Conservation (phyloP, 2,329 filamentous ascomycete genomes). For the Lomentospora prolificans region DNA sequence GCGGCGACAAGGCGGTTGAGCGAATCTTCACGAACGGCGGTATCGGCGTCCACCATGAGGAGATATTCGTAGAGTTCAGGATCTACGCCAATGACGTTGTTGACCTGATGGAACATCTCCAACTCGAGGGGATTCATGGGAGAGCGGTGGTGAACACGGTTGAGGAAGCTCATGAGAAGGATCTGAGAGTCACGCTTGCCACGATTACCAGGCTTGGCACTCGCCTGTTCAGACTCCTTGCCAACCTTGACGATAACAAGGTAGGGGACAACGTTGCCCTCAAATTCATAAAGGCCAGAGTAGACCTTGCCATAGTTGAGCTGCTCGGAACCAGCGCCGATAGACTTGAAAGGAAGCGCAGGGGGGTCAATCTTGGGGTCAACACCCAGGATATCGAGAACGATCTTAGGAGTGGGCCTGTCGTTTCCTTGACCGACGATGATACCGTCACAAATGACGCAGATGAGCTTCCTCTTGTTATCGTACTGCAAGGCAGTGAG, state of each 20-base stretch:
- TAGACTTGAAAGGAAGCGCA: conserved; percentile 85
- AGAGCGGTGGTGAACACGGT: conserved; percentile 87
- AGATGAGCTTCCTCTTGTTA: conserved; percentile 96
- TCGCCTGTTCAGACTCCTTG: conserved; percentile 86
- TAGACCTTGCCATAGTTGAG: conserved; percentile 99
- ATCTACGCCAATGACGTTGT: conserved; percentile 97
- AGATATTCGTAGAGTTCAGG: conserved; percentile 96
- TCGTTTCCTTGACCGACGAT: conserved; percentile 95
- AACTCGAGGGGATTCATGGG: conserved; percentile 94
- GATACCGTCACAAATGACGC: conserved; percentile 93
- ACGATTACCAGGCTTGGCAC: conserved; percentile 91
- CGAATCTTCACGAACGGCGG: conserved; percentile 82
- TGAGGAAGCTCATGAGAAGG: conserved; percentile 91
- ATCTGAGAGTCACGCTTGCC: conserved; percentile 98
- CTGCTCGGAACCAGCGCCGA: conserved; percentile 80
- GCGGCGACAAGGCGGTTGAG: conserved; percentile 86
- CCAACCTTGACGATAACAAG: conserved; percentile 94
- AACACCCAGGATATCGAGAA: conserved; percentile 92
- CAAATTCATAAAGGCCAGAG: conserved; percentile 92
- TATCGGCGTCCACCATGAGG: conserved; percentile 97
- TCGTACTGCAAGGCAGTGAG: conserved; percentile 92
- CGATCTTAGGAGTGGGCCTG: conserved; percentile 92
- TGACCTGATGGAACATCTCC: conserved; percentile 98
- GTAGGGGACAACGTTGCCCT: conserved; percentile 96
- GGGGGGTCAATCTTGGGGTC: conserved; percentile 95